Evolutionary conservation across 768 basidiomycete genomes (phyloP).

Genomic region (Suillus tomentosus): DNA sequence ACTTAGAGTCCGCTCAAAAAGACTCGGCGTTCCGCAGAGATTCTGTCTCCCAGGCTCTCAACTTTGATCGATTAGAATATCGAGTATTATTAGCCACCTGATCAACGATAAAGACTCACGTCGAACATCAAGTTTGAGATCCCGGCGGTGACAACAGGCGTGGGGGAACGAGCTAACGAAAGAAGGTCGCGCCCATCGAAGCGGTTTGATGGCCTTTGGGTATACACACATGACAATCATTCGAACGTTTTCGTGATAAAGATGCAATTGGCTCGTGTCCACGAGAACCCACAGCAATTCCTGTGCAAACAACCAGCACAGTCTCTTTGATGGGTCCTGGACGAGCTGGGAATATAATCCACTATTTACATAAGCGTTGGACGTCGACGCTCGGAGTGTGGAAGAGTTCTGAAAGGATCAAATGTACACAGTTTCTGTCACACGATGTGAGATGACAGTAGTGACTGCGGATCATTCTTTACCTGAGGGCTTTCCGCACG

Average conservation of each 20-base stretch:
- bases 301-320: not conserved
- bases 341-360: not conserved
- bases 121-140: slow-evolving; percentile 22
- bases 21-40: slow-evolving; percentile 16
- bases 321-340: not conserved
- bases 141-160: slow-evolving; percentile 15
- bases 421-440: not conserved
- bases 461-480: slow-evolving; percentile 10
- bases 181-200: slow-evolving; percentile 18
- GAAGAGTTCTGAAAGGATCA: slow-evolving; percentile 1
- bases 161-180: slow-evolving; percentile 13
- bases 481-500: slow-evolving; percentile 7
- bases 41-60: slow-evolving; percentile 30
- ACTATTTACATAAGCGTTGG: not conserved
- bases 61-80: slow-evolving; percentile 17
- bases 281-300: not conserved
- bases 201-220: slow-evolving; percentile 14
- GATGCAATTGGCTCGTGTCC: not conserved
- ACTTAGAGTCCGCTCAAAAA: slow-evolving; percentile 12
- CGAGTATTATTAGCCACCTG: slow-evolving; percentile 16
- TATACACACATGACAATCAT: not conserved
- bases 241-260: not conserved
- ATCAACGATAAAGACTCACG: slow-evolving; percentile 25
- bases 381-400: not conserved
- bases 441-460: slow-evolving; percentile 12